Evolutionary conservation across 2,329 filamentous ascomycete genomes (phyloP).

Genomic region (Stagonosporopsis vannaccii): DNA sequence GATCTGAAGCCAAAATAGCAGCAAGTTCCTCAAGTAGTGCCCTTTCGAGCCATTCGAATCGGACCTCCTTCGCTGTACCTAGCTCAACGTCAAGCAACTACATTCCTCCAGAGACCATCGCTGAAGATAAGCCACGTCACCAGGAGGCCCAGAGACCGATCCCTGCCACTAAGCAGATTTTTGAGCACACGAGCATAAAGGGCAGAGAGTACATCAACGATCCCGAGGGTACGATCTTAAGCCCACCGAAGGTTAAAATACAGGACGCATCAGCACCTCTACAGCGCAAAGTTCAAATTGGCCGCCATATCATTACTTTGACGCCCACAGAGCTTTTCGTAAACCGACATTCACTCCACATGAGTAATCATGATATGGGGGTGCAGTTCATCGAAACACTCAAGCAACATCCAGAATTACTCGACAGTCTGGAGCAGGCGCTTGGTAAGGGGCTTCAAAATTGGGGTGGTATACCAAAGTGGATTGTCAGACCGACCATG

Average conservation of each 20-base stretch:
- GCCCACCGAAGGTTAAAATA: not conserved
- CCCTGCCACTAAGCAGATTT: not conserved
- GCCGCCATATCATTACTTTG: not conserved
- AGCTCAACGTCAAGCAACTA: not conserved
- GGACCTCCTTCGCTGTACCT: not conserved
- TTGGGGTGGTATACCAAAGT: not conserved
- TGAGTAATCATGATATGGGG: not conserved
- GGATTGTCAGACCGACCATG: not conserved
- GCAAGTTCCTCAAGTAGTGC: not conserved
- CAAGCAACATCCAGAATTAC: not conserved
- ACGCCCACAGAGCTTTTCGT: not conserved
- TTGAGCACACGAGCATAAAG: not conserved
- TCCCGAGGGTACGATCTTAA: not conserved
- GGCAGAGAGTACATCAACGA: constrained; percentile 3
- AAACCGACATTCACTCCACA: not conserved
- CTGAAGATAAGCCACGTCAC: not conserved
- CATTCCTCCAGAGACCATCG: not conserved
- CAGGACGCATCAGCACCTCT: not conserved
- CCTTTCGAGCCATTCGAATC: not conserved
- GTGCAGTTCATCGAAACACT: not conserved
- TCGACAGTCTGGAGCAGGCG: not conserved
- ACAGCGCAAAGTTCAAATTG: not conserved
- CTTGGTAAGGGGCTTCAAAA: not conserved
- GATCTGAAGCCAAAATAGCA: not conserved
- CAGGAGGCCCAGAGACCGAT: not conserved